Conservation (phyloP, 2,329 filamentous ascomycete genomes). For the Hypoxylon sp. region DNA sequence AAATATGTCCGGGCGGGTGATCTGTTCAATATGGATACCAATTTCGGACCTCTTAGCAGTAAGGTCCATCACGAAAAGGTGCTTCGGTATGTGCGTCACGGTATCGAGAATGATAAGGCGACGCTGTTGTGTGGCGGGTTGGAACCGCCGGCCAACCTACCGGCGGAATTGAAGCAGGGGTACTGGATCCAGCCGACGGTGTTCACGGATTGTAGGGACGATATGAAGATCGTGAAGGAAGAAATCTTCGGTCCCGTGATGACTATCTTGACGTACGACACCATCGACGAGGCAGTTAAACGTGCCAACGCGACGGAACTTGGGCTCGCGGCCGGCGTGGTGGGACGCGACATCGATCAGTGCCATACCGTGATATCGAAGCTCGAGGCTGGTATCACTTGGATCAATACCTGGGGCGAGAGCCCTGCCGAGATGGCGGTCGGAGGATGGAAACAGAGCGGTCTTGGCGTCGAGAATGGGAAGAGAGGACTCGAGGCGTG, state of each 20-base stretch:
- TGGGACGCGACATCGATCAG: slow-evolving; percentile 79
- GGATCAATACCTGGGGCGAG: slow-evolving; percentile 96
- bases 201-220: slow-evolving; percentile 87
- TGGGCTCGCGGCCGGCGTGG: slow-evolving; percentile 87
- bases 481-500: slow-evolving; percentile 83
- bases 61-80: slow-evolving; percentile 83
- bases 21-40: slow-evolving; percentile 79
- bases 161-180: slow-evolving; percentile 69
- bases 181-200: slow-evolving; percentile 89
- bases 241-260: slow-evolving; percentile 94
- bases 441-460: slow-evolving; percentile 92
- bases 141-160: slow-evolving; percentile 68
- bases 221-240: slow-evolving; percentile 83
- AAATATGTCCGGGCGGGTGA: slow-evolving; percentile 78
- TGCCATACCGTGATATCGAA: slow-evolving; percentile 80
- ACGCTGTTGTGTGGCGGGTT: slow-evolving; percentile 80
- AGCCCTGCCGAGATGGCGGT: slow-evolving; percentile 92
- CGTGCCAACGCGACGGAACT: slow-evolving; percentile 84
- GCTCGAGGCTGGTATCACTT: slow-evolving; percentile 88
- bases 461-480: slow-evolving; percentile 89
- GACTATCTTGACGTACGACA: slow-evolving; percentile 81
- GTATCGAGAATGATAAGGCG: slow-evolving; percentile 80
- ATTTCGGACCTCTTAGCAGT: slow-evolving; percentile 88
- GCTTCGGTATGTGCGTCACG: slow-evolving; percentile 80
- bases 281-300: slow-evolving; percentile 76